These are phyloP conservation scores for Flaveria trinervia DNA, from an alignment of 129 eudicot species.

Conservation along the genomic window DNA sequence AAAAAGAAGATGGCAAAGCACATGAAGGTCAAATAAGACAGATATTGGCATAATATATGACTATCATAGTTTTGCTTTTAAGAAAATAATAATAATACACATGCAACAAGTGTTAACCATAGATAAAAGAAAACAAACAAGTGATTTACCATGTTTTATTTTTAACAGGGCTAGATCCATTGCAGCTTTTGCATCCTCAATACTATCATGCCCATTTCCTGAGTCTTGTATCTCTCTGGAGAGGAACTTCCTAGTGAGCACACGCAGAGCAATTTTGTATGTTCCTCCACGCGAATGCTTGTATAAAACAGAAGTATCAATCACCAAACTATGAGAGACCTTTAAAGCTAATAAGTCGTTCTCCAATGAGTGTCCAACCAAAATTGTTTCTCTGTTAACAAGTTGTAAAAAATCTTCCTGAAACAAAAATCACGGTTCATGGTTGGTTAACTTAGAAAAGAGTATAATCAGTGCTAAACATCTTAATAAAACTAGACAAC, in stretches of 20 bases:
- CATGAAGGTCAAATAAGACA: neutral
- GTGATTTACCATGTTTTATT: constrained; percentile 61
- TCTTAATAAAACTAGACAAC: constrained; percentile 8
- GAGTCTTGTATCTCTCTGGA: constrained; percentile 85
- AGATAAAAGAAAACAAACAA: neutral
- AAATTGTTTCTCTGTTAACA: constrained; percentile 78
- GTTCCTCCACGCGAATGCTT: constrained; percentile 88
- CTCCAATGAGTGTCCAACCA: constrained; percentile 97
- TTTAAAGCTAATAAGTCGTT: constrained; percentile 87
- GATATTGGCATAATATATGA: neutral
- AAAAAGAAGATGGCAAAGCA: neutral
- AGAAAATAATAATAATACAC: neutral
- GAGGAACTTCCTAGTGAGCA: constrained; percentile 72
- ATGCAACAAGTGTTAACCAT: neutral
- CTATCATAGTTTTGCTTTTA: neutral
- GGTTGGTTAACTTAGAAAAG: constrained; percentile 3
- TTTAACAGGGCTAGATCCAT: constrained; percentile 84
- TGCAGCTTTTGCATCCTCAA: constrained; percentile 95
- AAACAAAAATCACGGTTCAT: constrained; percentile 32
- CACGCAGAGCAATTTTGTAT: constrained; percentile 86
- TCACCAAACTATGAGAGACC: constrained; percentile 75
- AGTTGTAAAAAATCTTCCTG: constrained; percentile 77
- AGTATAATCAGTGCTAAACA: constrained; percentile 1
- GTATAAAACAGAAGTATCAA: constrained; percentile 87
- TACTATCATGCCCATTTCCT: constrained; percentile 86